Base-by-base conservation (phyloP, 1,284 basidiomycete genomes). In the Apiotrichum veenhuisii region DNA sequence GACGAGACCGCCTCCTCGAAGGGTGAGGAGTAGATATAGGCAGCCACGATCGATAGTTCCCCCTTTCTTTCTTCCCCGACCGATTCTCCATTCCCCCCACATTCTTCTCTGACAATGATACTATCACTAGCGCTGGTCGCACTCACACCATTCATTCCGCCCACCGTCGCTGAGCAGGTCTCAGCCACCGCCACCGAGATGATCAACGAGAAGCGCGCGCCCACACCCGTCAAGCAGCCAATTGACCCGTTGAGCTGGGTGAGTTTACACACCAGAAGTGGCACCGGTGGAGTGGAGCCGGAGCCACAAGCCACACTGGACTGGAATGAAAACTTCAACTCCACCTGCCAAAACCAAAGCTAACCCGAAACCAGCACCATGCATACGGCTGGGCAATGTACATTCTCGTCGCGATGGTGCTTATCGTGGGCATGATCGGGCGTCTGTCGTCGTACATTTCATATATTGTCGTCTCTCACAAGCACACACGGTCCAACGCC, bases 361-460 rank as follows among this genome's bases (percentile, higher is more conserved):
- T 41, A 20, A 41, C 40, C 12, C 7, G 30, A 11, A 11, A 15
- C 5, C 54, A 68, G 57, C 65, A 68, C 53, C 58, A 67, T 42
- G 58, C 60, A 1, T 70, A 63, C 46, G 68, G 68, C 5, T 62
- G 54, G 58, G 36, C 52, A 30, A 49, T 67, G 25, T 70, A 68
- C 49, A 27, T 65, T 5, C 61, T 70, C n/a, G 20, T 66, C 2
- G 64, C 48, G 0, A 18, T 46, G 15, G 59, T 64, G 18, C 37
- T 64, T 5, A 7, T 65, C n/a, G 38, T 66, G 30, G 65, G 65
- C 20, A 20, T 64, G 2, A 48, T 56, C 40, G 63, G 64, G 40
- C 55, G 59, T 33, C 25, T 34, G 8, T 10, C 23, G 18, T 18
- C 46, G 5, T 42, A 25, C 42, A 26, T 44, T 5, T 30, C 33